Base-by-base conservation (phyloP, 176 grass and related monocot genomes). In the Eleusine indica region DNA sequence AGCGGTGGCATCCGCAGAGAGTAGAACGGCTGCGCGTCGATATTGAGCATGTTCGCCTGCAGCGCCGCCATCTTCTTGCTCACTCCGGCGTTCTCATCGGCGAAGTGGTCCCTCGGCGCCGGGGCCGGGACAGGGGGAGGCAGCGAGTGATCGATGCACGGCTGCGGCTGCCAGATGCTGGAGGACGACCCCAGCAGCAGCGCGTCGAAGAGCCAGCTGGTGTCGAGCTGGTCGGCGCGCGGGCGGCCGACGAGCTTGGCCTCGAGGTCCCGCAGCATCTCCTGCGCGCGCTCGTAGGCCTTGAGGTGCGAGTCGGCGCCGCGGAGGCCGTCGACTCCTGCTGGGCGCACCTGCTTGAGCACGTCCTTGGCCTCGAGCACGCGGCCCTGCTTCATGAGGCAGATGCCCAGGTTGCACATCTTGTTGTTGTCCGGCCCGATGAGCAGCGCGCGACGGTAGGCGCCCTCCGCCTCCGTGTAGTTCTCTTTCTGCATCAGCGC, bases 371-470 rank as follows among this genome's bases (percentile, higher is more conserved):
- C 96, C 85, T 96, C 96, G 14, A 85, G 82, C 64, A 99, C 90
- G 48, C 89, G 77, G 21, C 93, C 91, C 74, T 94, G 96, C 84
- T 99, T 92, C 91, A 99, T 90, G 64, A 99, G 80, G 77, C 96
- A 99, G 73, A 99, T 96, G 6, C 96, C 96, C 40, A 99, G 83
- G 68, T 99, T 99, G 93, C 96, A 99, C 96, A 94, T 94, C 88
- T 99, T 99, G 87, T 99, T 99, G 93, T 96, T 96, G 71, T 99
- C 96, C 25, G 87, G 47, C 21, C 91, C 93, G 68, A 99, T 94
- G 71, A 89, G 71, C 42, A 99, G 86, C 28, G 96, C 96, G 25
- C 74, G 74, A 28, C 91, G 85, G 83, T 99, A 99, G 11, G 93
- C 96, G 2, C 73, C 85, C 82, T 99, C 96, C 16, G 96, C 96